Base-by-base conservation (phyloP, 2,329 filamentous ascomycete genomes). In the Cladophialophora carrionii region DNA sequence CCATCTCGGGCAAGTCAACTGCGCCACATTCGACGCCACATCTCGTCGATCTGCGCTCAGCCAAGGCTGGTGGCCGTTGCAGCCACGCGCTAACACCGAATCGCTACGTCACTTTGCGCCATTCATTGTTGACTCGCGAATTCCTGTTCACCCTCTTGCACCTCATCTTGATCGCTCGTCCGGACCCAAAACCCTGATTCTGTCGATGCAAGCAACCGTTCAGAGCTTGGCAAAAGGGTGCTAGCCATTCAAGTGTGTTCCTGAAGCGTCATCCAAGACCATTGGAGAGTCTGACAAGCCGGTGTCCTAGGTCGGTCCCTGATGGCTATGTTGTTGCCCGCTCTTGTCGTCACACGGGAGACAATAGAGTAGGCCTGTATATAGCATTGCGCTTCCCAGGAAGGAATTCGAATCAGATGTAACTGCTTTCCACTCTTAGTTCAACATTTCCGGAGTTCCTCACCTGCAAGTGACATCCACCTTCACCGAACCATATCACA, bases 191-290 rank as follows among this genome's bases (percentile, higher is more conserved):
- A 51, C 32, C 57, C 46, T 51, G 46, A n/a, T 60, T 60, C 51
- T 41, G 14, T 60, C 20, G 9, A 37, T 24, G 31, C 43, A 26
- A 34, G 31, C 3, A 59, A n/a, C n/a, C 31, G 31, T 31, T 29
- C 14, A 37, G n/a, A 37, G 20, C 57, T 60, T 60, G 57, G 57
- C 57, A 43, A 41, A 17, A 24, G 31, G 22, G 9, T 51, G 20
- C 32, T 26, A 22, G 43, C 57, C 57, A 59, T 31, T 53, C 46
- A 22, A 29, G 52, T 41, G 46, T 6, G 5, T 53, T 2, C 17
- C 17, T 34, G 48, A 43, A 60, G 57, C 57, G 57, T 60, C 57
- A 60, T 60, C 26, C 57, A 49, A 51, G 24, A 34, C 52, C 22
- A 54, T 24, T 20, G 3, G 48, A 20, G 4, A 3, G 1, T 24